Percentiles rank a stretch among this genome's conserved stretches.
These are phyloP conservation scores for Cryptococcus depauperatus DNA, from an alignment of 1,284 basidiomycete species.

Conservation along the genomic window DNA sequence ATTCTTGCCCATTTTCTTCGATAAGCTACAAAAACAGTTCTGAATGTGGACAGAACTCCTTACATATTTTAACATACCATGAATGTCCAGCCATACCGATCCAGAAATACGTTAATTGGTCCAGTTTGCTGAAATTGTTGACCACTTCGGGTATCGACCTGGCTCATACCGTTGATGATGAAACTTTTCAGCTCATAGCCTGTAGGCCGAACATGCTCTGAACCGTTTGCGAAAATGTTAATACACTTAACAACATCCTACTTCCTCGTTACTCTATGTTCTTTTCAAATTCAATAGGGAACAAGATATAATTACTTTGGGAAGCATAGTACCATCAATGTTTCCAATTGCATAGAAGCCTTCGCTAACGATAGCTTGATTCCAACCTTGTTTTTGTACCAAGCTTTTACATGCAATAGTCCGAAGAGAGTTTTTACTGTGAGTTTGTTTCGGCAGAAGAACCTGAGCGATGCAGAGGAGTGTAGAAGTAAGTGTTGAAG, in stretches of 20 bases:
- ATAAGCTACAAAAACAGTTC: background rate
- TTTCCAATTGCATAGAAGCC: background rate
- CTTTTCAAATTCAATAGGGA: background rate
- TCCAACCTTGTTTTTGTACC: background rate
- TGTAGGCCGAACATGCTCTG: background rate
- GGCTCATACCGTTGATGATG: slow-evolving; percentile 6
- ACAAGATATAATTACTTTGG: background rate
- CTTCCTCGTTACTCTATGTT: background rate
- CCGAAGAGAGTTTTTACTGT: background rate
- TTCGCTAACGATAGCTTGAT: background rate
- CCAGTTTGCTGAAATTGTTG: slow-evolving; percentile 3
- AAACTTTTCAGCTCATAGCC: slow-evolving; percentile 8
- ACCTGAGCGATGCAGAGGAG: background rate
- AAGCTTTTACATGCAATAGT: background rate
- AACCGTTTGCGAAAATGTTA: slow-evolving; percentile 3
- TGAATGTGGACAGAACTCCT: background rate
- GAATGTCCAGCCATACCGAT: slow-evolving; percentile 3
- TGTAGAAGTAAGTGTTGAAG: background rate
- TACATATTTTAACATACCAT: slow-evolving; percentile 5
- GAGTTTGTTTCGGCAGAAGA: background rate
- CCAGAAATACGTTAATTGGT: slow-evolving; percentile 13
- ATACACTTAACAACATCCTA: slow-evolving; percentile 4
- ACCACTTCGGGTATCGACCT: slow-evolving; percentile 2
- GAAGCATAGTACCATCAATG: background rate
- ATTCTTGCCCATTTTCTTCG: background rate